Percentiles rank a stretch among this genome's conserved stretches.
Conservation (phyloP, 1,139 yeast genomes). For the Eremothecium cymbalariae region DNA sequence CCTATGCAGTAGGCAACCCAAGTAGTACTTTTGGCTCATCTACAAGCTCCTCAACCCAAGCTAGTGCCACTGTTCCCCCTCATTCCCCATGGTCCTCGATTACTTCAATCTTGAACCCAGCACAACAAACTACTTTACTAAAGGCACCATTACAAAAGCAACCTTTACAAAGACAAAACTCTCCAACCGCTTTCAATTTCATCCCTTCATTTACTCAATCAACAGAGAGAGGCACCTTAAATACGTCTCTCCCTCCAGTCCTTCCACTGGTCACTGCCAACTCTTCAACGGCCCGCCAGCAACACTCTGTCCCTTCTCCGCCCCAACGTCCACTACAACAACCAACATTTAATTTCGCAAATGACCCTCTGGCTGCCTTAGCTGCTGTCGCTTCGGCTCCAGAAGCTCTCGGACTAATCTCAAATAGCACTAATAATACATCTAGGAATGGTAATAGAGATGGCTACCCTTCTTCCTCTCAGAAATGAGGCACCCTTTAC, state of each 20-base stretch:
- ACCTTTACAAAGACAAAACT: too few species aligned
- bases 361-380: constrained; percentile 32
- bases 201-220: constrained; percentile 1
- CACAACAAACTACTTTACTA: background rate
- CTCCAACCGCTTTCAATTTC: constrained; percentile 1
- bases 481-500: constrained; percentile 1
- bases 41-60: constrained; percentile 1
- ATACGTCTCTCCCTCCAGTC: constrained; percentile 2
- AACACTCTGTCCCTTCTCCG: constrained; percentile 3
- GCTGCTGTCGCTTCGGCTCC: constrained; percentile 34
- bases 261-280: constrained; percentile 9
- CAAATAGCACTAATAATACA: background rate
- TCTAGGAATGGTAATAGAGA: background rate
- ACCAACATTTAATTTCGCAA: constrained; percentile 25
- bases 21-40: too few species aligned
- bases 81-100: constrained; percentile 1
- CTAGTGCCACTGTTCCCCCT: background rate
- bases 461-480: background rate
- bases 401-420: constrained; percentile 18
- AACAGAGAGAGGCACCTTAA: background rate
- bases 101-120: constrained; percentile 1
- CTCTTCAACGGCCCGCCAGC: background rate
- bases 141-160: too few species aligned
- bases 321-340: constrained; percentile 9
- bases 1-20: too few species aligned